Conservation (phyloP, 2,329 filamentous ascomycete species). For the Paracorniculantispora psalliotae region DNA sequence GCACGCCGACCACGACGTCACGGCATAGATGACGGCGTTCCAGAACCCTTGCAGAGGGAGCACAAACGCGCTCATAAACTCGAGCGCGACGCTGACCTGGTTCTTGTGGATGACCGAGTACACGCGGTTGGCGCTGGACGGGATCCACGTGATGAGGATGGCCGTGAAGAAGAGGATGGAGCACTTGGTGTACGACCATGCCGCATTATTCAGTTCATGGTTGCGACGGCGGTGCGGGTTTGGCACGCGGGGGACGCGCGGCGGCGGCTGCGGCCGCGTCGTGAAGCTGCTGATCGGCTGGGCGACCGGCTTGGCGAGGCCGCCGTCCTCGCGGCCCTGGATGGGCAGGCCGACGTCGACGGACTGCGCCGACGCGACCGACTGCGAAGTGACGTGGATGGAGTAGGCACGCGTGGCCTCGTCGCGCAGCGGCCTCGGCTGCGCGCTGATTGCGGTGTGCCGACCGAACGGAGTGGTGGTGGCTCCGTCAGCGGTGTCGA, state of each 20-base stretch:
- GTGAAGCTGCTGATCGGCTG: constrained; percentile 16
- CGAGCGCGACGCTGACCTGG: constrained; percentile 51
- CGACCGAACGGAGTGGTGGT: constrained; percentile 17
- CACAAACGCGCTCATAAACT: constrained; percentile 67
- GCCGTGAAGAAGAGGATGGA: constrained; percentile 67
- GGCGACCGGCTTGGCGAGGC: constrained; percentile 12
- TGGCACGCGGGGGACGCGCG: constrained; percentile 12
- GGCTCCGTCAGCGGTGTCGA: background rate
- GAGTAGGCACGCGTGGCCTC: constrained; percentile 31
- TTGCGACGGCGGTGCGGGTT: constrained; percentile 32
- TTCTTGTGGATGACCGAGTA: constrained; percentile 60
- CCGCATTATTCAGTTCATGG: constrained; percentile 55
- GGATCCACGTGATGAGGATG: constrained; percentile 70
- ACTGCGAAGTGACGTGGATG: constrained; percentile 36
- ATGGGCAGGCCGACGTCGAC: constrained; percentile 25
- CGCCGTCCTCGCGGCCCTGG: constrained; percentile 19
- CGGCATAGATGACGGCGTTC: constrained; percentile 74
- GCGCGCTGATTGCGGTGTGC: constrained; percentile 12
- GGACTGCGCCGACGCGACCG: background rate
- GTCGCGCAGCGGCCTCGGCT: background rate
- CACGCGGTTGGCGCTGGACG: constrained; percentile 70
- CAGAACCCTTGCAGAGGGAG: constrained; percentile 79
- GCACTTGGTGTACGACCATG: constrained; percentile 66
- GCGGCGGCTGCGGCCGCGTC: constrained; percentile 17
- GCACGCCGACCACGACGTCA: constrained; percentile 63